Evolutionary conservation across 2,329 filamentous ascomycete species (phyloP), one percentile per base, ranked within the genome.

Genomic region (Davidsoniella eucalypti): DNA sequence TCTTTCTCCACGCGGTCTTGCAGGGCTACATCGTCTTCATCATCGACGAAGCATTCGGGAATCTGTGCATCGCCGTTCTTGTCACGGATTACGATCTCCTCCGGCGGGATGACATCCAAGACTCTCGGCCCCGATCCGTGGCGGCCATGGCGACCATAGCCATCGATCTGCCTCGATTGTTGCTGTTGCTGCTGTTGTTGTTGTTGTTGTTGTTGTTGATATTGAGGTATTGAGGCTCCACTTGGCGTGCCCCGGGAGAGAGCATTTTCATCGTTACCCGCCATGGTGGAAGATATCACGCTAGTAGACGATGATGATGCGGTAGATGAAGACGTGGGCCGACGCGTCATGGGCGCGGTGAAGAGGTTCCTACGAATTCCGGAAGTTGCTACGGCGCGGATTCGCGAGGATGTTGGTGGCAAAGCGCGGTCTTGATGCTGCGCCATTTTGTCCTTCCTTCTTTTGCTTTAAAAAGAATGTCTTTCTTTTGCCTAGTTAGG

Each of bases 71-170:
- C 76, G 45, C 78, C 78, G 57, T 80, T 72, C 61, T 72, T 66
- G 58, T 81, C 73, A 55, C 78, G 68, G 43, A 80, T 71, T 7
- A 82, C 73, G 52, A 82, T 80, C 56, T 80, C 76, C 1, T 61
- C 63, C 1, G 63, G 59, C 14, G 41, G 42, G 5, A 25, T 38
- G 23, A 33, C 16, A 2, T 50, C 51, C 10, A 50, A 17, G 12
- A 50, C 47, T 33, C 10, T 44, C 51, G 44, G 44, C 47, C 38
- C 17, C 38, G 37, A 29, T 51, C 23, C 18, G 49, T 12, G 43
- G 38, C 12, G 14, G 29, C 43, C 16, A 23, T 23, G 21, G 21
- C 21, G 21, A 2, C 21, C 21, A 23, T 23, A 23, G 21, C 5
- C 21, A 23, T 23, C 21, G 21, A 23, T 23, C 44, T 21, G n/a